Evolutionary conservation across 169 alveolate genomes (phyloP).

Genomic region (Cyclospora cayetanensis): DNA sequence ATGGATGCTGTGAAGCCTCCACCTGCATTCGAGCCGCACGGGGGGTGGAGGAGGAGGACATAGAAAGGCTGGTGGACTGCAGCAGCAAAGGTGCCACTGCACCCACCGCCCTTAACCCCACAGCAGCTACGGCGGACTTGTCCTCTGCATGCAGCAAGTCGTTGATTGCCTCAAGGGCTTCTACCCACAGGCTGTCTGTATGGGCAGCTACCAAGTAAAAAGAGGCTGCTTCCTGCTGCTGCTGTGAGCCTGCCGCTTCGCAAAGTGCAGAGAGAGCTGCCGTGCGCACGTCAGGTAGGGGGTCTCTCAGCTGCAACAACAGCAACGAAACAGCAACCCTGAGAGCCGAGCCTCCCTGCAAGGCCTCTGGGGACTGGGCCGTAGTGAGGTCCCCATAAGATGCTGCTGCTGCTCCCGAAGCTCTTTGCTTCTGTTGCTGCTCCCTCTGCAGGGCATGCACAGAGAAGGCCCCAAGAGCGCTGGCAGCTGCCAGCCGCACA

Average conservation of each 20-base stretch:
- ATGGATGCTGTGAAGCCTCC: neutral
- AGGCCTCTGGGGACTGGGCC: neutral
- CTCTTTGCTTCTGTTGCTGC: slow-evolving; percentile 12
- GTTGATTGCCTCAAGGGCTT: slow-evolving; percentile 25
- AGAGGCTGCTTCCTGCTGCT: neutral
- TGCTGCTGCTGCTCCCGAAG: neutral
- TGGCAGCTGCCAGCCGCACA: slow-evolving; percentile 48
- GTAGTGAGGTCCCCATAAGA: neutral
- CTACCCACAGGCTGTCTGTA: slow-evolving; percentile 1
- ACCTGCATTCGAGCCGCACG: neutral
- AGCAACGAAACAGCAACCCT: neutral
- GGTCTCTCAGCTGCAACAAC: slow-evolving; percentile 13
- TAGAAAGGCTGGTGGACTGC: too few species aligned
- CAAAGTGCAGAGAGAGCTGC: slow-evolving; percentile 33
- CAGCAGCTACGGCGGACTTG: slow-evolving; percentile 8
- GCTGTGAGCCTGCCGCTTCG: slow-evolving; percentile 40
- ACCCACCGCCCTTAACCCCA: slow-evolving; percentile 41
- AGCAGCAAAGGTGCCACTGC: slow-evolving; percentile 33
- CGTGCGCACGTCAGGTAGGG: slow-evolving; percentile 41
- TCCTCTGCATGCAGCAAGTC: slow-evolving; percentile 15
- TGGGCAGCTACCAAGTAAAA: neutral
- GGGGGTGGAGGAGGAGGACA: neutral
- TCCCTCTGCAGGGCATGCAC: neutral
- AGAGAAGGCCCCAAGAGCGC: slow-evolving; percentile 28
- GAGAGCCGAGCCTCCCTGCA: neutral